Evolutionary conservation across 2,329 filamentous ascomycete genomes (phyloP), one percentile per base, ranked within the genome.

Genomic region (Sclerotinia spermophila): DNA sequence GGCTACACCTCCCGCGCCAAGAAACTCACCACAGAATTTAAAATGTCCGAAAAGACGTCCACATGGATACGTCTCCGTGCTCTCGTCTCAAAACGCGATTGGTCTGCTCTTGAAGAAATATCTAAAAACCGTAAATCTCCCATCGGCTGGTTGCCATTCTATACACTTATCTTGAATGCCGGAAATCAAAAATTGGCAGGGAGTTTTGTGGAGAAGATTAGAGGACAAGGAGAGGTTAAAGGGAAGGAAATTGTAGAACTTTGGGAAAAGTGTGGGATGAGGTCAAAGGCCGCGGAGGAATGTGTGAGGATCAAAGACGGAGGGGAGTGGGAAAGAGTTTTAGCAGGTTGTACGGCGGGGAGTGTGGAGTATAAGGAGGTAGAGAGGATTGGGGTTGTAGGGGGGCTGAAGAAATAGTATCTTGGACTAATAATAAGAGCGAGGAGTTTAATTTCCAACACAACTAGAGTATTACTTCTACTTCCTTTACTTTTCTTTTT

Each of bases 81-180:
- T 0, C 86, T 98, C 66, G 93, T 99, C 3, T 92, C 92, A 24
- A 93, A 94, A 79, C 87, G 96, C 69, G 92, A 97, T 78, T 99
- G 94, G 94, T 89, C 88, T 67, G 95, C 97, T 79, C 86, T 99
- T 71, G 94, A 98, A 80, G 94, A 97, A 76, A 87, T 93, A 75
- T 87, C 88, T 48, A 92, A 90, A 78, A 88, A 81, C 53, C 87
- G 92, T 78, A 97, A 94, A 81, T 96, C 92, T 71, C 93, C 95
- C 0, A 98, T 99, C 79, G 95, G 95, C 17, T 99, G 96, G 96
- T 93, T 76, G 89, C 93, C 95, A 0, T 99, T 97, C 82, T 97
- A 92, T 84, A 96, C 96, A 78, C 91, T 96, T 77, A 89, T 92
- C 40, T 84, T 98, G 0, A 90, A 91, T 61, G 96, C 96, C 1